Evolutionary conservation across 768 basidiomycete genomes (phyloP).

Genomic region (Pleurotus cornucopiae): DNA sequence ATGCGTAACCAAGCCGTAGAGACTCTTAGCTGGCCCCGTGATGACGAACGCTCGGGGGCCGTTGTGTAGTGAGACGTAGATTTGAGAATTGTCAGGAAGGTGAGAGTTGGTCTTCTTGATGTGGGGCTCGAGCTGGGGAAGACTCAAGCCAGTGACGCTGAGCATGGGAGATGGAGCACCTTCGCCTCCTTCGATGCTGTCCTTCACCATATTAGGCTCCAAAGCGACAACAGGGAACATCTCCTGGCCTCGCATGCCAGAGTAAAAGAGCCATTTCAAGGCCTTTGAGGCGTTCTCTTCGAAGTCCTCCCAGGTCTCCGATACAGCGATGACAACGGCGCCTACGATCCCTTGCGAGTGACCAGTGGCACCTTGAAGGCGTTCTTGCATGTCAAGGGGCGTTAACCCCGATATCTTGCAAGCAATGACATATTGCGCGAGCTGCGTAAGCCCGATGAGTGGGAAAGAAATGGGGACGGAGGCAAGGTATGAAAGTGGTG

Average conservation of each 20-base stretch:
- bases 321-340: slow-evolving; percentile 84
- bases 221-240: slow-evolving; percentile 90
- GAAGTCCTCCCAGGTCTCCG: slow-evolving; percentile 72
- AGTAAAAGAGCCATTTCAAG: slow-evolving; percentile 89
- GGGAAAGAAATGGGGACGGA: slow-evolving; percentile 93
- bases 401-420: slow-evolving; percentile 72
- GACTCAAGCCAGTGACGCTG: slow-evolving; percentile 75
- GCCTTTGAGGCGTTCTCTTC: slow-evolving; percentile 76
- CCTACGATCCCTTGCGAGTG: slow-evolving; percentile 98
- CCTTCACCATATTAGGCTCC: slow-evolving; percentile 83
- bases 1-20: slow-evolving; percentile 93
- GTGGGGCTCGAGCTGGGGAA: slow-evolving; percentile 76
- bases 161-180: slow-evolving; percentile 94
- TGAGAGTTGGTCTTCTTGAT: slow-evolving; percentile 85
- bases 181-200: slow-evolving; percentile 89
- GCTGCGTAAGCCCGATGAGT: slow-evolving; percentile 93
- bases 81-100: slow-evolving; percentile 71
- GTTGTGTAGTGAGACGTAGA: slow-evolving; percentile 89
- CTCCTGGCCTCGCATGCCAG: slow-evolving; percentile 89
- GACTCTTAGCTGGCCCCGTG: slow-evolving; percentile 83
- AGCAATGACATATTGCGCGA: slow-evolving; percentile 85
- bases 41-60: slow-evolving; percentile 89
- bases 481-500: slow-evolving; percentile 81
- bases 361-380: slow-evolving; percentile 85
- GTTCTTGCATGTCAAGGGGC: slow-evolving; percentile 74